Conservation (phyloP, 768 basidiomycete species). For the Suillus subalutaceus region DNA sequence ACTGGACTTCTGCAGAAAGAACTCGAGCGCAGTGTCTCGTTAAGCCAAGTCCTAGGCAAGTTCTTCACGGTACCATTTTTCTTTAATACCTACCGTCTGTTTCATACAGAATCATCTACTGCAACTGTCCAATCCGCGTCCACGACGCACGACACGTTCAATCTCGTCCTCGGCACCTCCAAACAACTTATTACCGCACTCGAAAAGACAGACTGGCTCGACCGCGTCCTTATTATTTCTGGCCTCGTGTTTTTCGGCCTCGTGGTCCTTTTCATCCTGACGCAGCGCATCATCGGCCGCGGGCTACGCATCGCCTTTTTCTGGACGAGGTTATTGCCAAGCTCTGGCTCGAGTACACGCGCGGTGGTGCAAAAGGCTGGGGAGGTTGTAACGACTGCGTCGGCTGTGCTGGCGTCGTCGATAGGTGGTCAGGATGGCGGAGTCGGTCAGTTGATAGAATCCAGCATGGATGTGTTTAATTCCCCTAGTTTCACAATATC, state of each 20-base stretch:
- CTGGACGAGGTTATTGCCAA: conserved; percentile 82
- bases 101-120: conserved; percentile 72
- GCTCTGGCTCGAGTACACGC: conserved; percentile 26
- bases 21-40: conserved; percentile 85
- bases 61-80: not conserved
- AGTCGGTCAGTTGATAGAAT: not conserved
- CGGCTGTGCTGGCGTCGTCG: not conserved
- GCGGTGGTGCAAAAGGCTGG: conserved; percentile 11
- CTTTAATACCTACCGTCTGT: not conserved
- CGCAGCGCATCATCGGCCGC: conserved; percentile 83
- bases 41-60: conserved; percentile 82
- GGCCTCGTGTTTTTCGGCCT: conserved; percentile 71
- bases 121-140: conserved; percentile 75
- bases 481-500: not conserved
- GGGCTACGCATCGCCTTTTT: conserved; percentile 80
- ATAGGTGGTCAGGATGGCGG: not conserved
- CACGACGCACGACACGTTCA: conserved; percentile 74
- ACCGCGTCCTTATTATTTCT: conserved; percentile 61
- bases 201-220: conserved; percentile 92
- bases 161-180: conserved; percentile 72
- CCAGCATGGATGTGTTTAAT: not conserved
- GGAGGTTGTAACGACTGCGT: not conserved
- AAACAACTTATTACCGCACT: conserved; percentile 85
- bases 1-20: conserved; percentile 88
- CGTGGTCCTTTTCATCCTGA: conserved; percentile 83